Base-by-base conservation (phyloP, 352 stramenopile genomes). In the Phytophthora europaea region DNA sequence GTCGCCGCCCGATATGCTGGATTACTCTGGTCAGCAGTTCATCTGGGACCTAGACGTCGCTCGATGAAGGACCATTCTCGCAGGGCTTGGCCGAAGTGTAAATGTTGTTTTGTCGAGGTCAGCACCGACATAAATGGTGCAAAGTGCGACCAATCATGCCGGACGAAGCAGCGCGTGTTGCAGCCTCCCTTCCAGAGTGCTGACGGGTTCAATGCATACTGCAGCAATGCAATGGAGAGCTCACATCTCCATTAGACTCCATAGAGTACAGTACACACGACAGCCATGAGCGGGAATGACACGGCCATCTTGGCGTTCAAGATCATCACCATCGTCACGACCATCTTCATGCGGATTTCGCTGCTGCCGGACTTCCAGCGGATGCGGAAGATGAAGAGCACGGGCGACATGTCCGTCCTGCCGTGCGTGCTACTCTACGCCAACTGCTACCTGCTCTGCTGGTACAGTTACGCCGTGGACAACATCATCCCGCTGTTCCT, bases 401-500 rank as follows among this genome's bases (percentile, higher is more conserved):
- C 76, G n/a, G 73, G 70, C 34, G 65, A 76, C 50, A 74, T 80
- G 64, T 76, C 67, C 26, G 63, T 81, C 2, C 31, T 83, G 22
- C 74, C 69, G 7, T 70, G 76, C 38, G 68, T 76, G 31, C 18
- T 77, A 33, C 60, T 83, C 15, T 83, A 73, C 43, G 52, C 70
- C 36, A 77, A 76, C 40, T 79, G 75, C 72, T 77, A 75, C 36
- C 45, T 76, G 34, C 16, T 81, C 47, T 68, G 66, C 33, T 77
- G 80, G 40, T 90, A 90, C 60, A 78, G 75, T 20, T 85, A 82
- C 69, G 64, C 74, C 43, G 79, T 81, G 9, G 51, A 74, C 26
- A 75, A 81, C 51, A 80, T 82, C 65, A 82, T 90, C 36, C 82
- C 80, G 33, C 67, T 88, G 5, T 82, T 86, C 36, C 54, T 75